Percentiles rank a stretch among this genome's conserved stretches.
These are phyloP conservation scores for Pezicula carpinea DNA, from an alignment of 2,329 filamentous ascomycete species.

Conservation along the genomic window DNA sequence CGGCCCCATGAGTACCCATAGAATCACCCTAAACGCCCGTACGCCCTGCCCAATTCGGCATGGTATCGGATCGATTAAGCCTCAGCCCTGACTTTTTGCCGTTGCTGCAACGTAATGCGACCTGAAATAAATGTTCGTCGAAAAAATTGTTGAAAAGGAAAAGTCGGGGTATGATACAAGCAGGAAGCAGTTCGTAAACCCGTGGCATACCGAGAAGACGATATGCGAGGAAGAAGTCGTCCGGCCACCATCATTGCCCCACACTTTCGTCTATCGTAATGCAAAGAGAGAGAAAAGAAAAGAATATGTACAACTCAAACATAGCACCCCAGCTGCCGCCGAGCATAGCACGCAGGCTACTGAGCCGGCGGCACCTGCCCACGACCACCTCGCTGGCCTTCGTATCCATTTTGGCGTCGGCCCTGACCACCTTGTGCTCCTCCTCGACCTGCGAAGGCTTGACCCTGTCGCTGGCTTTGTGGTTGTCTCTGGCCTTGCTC, in stretches of 20 bases:
- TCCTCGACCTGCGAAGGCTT: slow-evolving; percentile 24
- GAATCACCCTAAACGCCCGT: slow-evolving; percentile 15
- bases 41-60: slow-evolving; percentile 25
- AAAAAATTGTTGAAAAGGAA: slow-evolving; percentile 19
- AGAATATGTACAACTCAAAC: slow-evolving; percentile 29
- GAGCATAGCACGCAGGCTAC: slow-evolving; percentile 16
- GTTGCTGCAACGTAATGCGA: slow-evolving; percentile 23
- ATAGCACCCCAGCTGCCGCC: slow-evolving; percentile 8
- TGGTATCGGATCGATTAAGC: slow-evolving; percentile 24
- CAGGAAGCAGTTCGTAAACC: slow-evolving; percentile 11
- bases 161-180: slow-evolving; percentile 30
- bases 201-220: slow-evolving; percentile 8
- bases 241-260: slow-evolving; percentile 10
- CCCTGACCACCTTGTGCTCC: slow-evolving; percentile 22
- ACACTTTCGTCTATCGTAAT: slow-evolving; percentile 22
- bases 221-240: slow-evolving; percentile 17
- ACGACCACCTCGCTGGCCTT: slow-evolving; percentile 27
- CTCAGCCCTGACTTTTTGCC: slow-evolving; percentile 27
- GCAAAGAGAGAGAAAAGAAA: slow-evolving; percentile 17
- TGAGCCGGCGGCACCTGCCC: slow-evolving; percentile 24
- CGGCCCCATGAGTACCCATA: slow-evolving; percentile 21
- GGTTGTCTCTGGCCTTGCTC: slow-evolving; percentile 23
- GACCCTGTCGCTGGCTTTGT: slow-evolving; percentile 23
- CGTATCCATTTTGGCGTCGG: slow-evolving; percentile 23
- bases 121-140: slow-evolving; percentile 16